Percentiles rank a stretch among this genome's conserved stretches.
Evolutionary conservation across 768 basidiomycete species (phyloP).

Genomic region (Paxillus involutus): DNA sequence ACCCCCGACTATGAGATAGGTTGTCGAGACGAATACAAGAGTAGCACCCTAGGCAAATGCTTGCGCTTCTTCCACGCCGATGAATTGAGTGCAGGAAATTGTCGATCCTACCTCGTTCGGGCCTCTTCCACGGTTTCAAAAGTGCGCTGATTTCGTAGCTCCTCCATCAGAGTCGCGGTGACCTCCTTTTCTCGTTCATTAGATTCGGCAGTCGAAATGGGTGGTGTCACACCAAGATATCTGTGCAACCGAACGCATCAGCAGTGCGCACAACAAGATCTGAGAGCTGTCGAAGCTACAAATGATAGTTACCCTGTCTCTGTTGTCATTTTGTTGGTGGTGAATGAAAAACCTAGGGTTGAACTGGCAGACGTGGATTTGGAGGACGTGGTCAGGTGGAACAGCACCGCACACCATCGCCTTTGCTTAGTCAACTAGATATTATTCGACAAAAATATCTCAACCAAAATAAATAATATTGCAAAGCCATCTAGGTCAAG

Average conservation of each 20-base stretch:
- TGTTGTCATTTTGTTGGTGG: constrained; percentile 35
- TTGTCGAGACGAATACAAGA: not conserved
- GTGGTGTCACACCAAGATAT: constrained; percentile 81
- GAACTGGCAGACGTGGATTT: constrained; percentile 10
- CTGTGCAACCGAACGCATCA: constrained; percentile 36
- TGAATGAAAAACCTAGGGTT: constrained; percentile 2
- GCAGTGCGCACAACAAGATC: constrained; percentile 1
- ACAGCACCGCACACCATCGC: constrained; percentile 5
- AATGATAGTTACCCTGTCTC: constrained; percentile 37
- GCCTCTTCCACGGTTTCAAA: constrained; percentile 91
- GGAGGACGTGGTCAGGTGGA: constrained; percentile 17
- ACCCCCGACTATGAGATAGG: not conserved
- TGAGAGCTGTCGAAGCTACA: constrained; percentile 5
- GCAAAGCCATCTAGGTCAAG: too few relatives aligned
- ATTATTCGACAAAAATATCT: too few relatives aligned
- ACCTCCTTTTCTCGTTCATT: constrained; percentile 80
- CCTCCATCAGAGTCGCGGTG: constrained; percentile 84
- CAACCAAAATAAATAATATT: not conserved
- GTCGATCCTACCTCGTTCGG: constrained; percentile 66
- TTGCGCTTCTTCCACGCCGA: constrained; percentile 1
- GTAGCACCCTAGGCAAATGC: not conserved
- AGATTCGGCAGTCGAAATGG: constrained; percentile 77
- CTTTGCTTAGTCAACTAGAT: constrained; percentile 23
- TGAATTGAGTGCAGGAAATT: constrained; percentile 6
- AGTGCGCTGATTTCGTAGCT: constrained; percentile 79